Evolutionary conservation across 495 filamentous ascomycete species (phyloP).

Genomic region (Sordaria brevicollis): DNA sequence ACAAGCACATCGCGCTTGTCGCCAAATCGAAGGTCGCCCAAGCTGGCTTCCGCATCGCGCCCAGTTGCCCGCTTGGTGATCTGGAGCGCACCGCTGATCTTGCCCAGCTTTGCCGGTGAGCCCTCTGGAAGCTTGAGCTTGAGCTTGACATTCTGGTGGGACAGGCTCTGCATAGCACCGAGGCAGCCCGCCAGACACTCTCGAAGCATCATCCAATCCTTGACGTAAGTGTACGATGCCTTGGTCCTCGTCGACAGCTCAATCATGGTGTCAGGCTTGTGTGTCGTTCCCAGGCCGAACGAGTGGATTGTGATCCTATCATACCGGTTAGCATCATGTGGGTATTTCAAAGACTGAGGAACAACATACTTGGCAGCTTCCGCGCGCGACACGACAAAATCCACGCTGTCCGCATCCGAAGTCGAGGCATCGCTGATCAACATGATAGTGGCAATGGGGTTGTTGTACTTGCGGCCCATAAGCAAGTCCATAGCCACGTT

Average conservation of each 20-base stretch:
- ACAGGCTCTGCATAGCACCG: constrained; percentile 86
- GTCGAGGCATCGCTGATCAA: constrained; percentile 99
- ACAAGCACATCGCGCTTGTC: constrained; percentile 97
- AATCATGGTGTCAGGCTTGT: constrained; percentile 99
- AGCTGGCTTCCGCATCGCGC: constrained; percentile 82
- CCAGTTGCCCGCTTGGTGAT: constrained; percentile 97
- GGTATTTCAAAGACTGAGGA: not conserved
- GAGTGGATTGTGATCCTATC: constrained; percentile 86
- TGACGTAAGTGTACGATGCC: constrained; percentile 94
- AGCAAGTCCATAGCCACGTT: constrained; percentile 98
- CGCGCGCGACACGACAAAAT: constrained; percentile 96
- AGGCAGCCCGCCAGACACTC: constrained; percentile 95
- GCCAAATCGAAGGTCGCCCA: constrained; percentile 91
- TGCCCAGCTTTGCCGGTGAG: constrained; percentile 95
- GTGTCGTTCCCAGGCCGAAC: constrained; percentile 89
- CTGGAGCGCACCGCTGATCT: constrained; percentile 94
- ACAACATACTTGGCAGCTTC: constrained; percentile 85
- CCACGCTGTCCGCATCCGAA: constrained; percentile 88
- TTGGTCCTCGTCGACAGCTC: constrained; percentile 93
- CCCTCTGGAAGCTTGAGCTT: constrained; percentile 92
- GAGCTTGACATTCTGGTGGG: constrained; percentile 98
- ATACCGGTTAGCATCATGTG: constrained; percentile 5
- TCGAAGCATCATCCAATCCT: constrained; percentile 99
- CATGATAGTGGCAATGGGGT: constrained; percentile 91
- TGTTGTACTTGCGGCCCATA: constrained; percentile 95